Evolutionary conservation across 352 stramenopile species (phyloP).

Genomic region (Thalassiosira delicatula): DNA sequence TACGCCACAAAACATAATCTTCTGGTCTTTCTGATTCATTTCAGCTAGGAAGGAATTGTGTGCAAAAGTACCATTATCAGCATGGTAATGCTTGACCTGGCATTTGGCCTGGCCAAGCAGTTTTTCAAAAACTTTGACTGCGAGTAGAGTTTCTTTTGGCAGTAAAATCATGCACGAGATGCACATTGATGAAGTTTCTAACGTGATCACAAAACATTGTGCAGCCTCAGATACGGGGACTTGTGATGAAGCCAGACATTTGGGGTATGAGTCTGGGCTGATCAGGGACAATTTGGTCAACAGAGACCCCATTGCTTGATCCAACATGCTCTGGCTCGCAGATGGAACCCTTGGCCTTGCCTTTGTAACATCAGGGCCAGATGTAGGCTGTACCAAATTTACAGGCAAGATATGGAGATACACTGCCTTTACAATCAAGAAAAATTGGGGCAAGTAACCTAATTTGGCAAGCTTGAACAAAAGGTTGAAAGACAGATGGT

Average conservation of each 20-base stretch:
- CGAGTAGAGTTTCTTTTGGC: conserved; percentile 37
- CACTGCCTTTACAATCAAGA: conserved; percentile 9
- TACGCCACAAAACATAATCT: background rate
- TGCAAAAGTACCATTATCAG: conserved; percentile 49
- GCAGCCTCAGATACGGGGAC: conserved; percentile 5
- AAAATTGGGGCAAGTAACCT: conserved; percentile 27
- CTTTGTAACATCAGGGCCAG: conserved; percentile 45
- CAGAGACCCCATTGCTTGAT: no score
- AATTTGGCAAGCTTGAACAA: conserved; percentile 10
- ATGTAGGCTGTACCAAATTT: conserved; percentile 37
- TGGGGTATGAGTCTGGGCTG: conserved; percentile 29
- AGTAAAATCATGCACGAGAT: conserved; percentile 25
- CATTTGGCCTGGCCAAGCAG: background rate
- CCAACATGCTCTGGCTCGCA: no score
- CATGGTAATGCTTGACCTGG: conserved; percentile 18
- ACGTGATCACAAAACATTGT: conserved; percentile 61
- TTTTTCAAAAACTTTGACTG: conserved; percentile 31
- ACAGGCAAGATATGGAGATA: conserved; percentile 32
- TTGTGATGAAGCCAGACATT: background rate
- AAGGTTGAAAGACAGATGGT: conserved; percentile 32
- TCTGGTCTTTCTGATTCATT: background rate
- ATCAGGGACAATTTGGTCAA: conserved; percentile 35
- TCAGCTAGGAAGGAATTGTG: background rate
- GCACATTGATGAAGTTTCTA: conserved; percentile 33
- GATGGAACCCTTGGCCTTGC: conserved; percentile 16